Evolutionary conservation across 1,284 basidiomycete species (phyloP), one percentile per base, ranked within the genome.

Genomic region (Apiotrichum veenhuisii): DNA sequence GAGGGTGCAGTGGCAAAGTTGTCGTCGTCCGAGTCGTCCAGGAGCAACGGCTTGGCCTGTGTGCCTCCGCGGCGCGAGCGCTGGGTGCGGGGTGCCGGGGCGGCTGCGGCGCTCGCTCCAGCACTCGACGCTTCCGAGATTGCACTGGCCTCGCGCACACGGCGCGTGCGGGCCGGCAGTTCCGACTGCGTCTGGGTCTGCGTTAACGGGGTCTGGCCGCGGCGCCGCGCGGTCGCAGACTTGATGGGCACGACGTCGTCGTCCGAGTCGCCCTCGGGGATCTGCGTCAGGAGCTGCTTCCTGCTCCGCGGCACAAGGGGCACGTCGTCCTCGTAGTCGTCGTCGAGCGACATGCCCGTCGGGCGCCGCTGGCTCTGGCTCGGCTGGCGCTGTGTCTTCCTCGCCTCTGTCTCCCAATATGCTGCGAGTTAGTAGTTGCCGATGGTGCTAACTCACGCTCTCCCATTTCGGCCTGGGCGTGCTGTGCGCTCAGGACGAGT

Each of bases 391-490:
- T 33, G 51, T 1, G 46, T 40, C 41, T 45, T 59, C 38, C 62
- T 55, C 27, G 25, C 52, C 40, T 74, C 66, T 2, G 65, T 57
- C 0, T 64, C 57, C 73, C 73, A 75, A 53, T 72, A 75, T 0
- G 73, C 73, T 75, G 52, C 15, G 15, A 36, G 52, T 52, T 15
- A 52, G 55, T 34, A 20, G 20, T n/a, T 1, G 27, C 33, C 5
- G 33, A 34, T 15, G 23, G 9, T 14, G 26, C 10, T n/a, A 23
- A 65, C 71, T 70, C 55, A 77, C 74, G 69, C 38, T 71, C 67
- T 11, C 72, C 74, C 63, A 75, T 69, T 43, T 71, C 71, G 0
- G 66, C 71, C 46, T 71, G 63, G 17, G 62, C 54, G 5, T 61
- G 64, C 14, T 64, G 64, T 0, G 63, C 66, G 12, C 65, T 65